Conservation (phyloP, 192 early-diverging fungal species). For the Coemansia sp. region DNA sequence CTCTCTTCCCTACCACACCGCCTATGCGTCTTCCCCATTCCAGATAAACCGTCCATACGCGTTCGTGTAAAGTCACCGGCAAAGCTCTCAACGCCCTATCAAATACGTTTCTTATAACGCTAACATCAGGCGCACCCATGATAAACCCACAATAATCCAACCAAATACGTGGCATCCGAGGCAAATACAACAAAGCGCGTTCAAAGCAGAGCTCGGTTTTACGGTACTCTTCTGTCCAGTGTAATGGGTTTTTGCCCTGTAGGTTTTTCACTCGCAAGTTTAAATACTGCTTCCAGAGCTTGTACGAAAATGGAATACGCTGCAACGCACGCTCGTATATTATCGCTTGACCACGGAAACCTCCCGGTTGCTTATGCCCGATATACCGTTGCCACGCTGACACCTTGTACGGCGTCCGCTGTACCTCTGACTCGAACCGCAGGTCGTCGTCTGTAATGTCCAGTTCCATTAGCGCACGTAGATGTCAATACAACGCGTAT, state of each 20-base stretch:
- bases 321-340: conserved; percentile 88
- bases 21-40: conserved; percentile 74
- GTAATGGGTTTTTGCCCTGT: conserved; percentile 55
- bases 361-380: conserved; percentile 74
- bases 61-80: conserved; percentile 89
- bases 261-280: conserved; percentile 60
- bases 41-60: conserved; percentile 87
- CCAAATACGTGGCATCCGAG: conserved; percentile 98
- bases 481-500: too few species aligned
- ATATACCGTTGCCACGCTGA: conserved; percentile 88
- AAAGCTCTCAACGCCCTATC: conserved; percentile 87
- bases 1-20: conserved; percentile 76
- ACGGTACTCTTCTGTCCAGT: conserved; percentile 62
- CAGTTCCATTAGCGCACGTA: too few species aligned
- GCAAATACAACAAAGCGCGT: conserved; percentile 80
- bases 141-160: conserved; percentile 71
- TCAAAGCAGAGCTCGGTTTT: conserved; percentile 80
- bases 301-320: conserved; percentile 90
- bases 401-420: conserved; percentile 66
- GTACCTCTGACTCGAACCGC: conserved; percentile 69
- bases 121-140: conserved; percentile 66
- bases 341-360: conserved; percentile 32
- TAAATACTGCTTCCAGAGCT: conserved; percentile 91
- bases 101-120: conserved; percentile 76
- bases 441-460: conserved; percentile 42